phyloP scores from a whole-genome alignment of 164 flowering plant genomes.

The Vitis riparia region DNA sequence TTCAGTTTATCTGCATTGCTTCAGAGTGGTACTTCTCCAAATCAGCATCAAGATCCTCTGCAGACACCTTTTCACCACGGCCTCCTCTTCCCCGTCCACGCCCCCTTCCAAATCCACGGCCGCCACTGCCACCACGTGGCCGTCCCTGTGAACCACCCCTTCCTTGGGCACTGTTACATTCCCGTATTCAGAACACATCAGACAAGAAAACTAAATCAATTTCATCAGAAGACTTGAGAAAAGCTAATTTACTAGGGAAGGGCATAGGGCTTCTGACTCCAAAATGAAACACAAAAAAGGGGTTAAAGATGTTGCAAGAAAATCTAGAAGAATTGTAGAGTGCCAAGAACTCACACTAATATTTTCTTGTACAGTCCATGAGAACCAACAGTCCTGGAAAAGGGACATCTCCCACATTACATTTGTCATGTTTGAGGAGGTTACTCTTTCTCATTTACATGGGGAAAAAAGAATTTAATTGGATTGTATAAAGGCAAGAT shows the following conservation, averaged over 20 bases:
- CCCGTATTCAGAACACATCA: constrained; percentile 5
- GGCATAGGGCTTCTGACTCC: not conserved
- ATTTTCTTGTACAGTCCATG: too few species aligned
- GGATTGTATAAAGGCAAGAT: too few species aligned
- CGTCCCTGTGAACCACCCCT: constrained; percentile 53
- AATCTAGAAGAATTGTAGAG: too few species aligned
- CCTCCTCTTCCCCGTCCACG: constrained; percentile 39
- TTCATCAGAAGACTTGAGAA: not conserved
- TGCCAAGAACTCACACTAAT: too few species aligned
- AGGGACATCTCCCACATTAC: too few species aligned
- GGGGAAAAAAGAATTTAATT: too few species aligned
- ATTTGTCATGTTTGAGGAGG: too few species aligned
- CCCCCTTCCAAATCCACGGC: constrained; percentile 29
- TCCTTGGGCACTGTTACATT: constrained; percentile 53
- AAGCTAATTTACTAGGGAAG: not conserved
- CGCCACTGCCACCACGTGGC: constrained; percentile 39
- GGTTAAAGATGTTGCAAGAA: too few species aligned
- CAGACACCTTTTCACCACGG: constrained; percentile 38
- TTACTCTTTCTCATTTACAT: too few species aligned
- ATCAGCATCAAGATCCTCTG: constrained; percentile 53
- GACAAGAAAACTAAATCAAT: constrained; percentile 1
- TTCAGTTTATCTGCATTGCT: constrained; percentile 35
- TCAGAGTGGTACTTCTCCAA: constrained; percentile 45
- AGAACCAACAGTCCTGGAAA: too few species aligned
- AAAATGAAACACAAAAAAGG: not conserved